These are phyloP conservation scores for Osmozyma mogii DNA, from an alignment of 805 yeast species.

Conservation along the genomic window DNA sequence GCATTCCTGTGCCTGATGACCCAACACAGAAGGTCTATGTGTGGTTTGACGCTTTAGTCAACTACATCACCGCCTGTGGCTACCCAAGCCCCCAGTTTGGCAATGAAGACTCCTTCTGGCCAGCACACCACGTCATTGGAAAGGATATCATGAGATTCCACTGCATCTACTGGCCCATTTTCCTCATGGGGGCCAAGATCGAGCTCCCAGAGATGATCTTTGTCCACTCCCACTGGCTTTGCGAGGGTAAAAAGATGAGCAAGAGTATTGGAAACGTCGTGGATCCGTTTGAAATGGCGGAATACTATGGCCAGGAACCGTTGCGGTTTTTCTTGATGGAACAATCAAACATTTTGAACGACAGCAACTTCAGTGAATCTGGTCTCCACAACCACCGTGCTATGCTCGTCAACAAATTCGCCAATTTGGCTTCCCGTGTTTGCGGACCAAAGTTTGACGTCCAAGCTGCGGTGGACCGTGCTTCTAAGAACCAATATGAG, in stretches of 20 bases:
- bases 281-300: slow-evolving; percentile 67
- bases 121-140: slow-evolving; percentile 79
- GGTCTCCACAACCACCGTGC: slow-evolving; percentile 47
- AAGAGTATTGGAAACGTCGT: slow-evolving; percentile 90
- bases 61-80: slow-evolving; percentile 70
- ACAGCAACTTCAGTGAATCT: slow-evolving; percentile 68
- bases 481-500: slow-evolving; percentile 14
- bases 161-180: slow-evolving; percentile 89
- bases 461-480: slow-evolving; percentile 30
- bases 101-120: slow-evolving; percentile 35
- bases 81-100: slow-evolving; percentile 23
- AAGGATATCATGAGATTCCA: slow-evolving; percentile 89
- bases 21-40: slow-evolving; percentile 77
- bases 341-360: slow-evolving; percentile 66
- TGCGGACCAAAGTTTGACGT: slow-evolving; percentile 66
- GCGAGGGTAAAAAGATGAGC: slow-evolving; percentile 88
- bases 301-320: slow-evolving; percentile 62
- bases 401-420: slow-evolving; percentile 71
- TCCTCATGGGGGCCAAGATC: slow-evolving; percentile 74
- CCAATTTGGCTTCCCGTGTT: slow-evolving; percentile 68
- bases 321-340: slow-evolving; percentile 70
- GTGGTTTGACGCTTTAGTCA: slow-evolving; percentile 93
- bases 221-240: slow-evolving; percentile 93
- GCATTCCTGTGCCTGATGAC: slow-evolving; percentile 81
- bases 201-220: slow-evolving; percentile 65